Evolutionary conservation across 768 basidiomycete genomes (phyloP).

Genomic region (Tricholomella constricta): DNA sequence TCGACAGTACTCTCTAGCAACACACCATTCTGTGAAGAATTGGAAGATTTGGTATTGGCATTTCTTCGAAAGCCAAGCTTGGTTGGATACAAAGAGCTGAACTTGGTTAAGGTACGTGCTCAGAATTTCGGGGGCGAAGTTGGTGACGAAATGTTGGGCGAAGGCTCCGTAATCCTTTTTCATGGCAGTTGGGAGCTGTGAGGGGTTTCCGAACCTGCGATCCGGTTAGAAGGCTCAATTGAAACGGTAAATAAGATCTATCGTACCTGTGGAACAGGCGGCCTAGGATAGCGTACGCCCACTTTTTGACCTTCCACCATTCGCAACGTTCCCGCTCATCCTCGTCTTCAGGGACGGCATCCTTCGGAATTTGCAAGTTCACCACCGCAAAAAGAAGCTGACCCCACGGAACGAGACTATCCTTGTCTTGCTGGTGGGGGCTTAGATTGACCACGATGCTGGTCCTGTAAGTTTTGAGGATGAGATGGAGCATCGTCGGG

Average conservation of each 20-base stretch:
- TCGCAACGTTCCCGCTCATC: constrained; percentile 77
- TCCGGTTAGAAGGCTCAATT: neutral
- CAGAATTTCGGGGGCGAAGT: constrained; percentile 86
- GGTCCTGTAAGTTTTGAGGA: constrained; percentile 85
- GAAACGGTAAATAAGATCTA: neutral
- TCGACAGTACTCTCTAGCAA: constrained; percentile 4
- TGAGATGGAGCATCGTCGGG: constrained; percentile 81
- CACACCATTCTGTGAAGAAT: constrained; percentile 88
- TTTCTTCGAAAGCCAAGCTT: constrained; percentile 81
- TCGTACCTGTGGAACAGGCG: constrained; percentile 74
- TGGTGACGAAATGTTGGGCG: constrained; percentile 72
- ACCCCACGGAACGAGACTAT: constrained; percentile 87
- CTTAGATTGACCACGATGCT: constrained; percentile 77
- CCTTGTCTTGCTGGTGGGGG: constrained; percentile 69
- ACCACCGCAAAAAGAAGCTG: constrained; percentile 78
- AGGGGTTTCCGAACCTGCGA: constrained; percentile 79
- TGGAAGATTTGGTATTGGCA: constrained; percentile 82
- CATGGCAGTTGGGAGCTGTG: constrained; percentile 76
- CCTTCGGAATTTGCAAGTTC: constrained; percentile 66
- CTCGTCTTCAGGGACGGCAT: constrained; percentile 67
- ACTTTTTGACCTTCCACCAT: constrained; percentile 95
- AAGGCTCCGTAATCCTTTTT: constrained; percentile 70
- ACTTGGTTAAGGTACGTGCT: constrained; percentile 74
- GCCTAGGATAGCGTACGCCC: constrained; percentile 84
- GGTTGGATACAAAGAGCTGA: constrained; percentile 71